These are phyloP conservation scores for Suillus tomentosus DNA, from an alignment of 768 basidiomycete genomes.

Conservation along the genomic window DNA sequence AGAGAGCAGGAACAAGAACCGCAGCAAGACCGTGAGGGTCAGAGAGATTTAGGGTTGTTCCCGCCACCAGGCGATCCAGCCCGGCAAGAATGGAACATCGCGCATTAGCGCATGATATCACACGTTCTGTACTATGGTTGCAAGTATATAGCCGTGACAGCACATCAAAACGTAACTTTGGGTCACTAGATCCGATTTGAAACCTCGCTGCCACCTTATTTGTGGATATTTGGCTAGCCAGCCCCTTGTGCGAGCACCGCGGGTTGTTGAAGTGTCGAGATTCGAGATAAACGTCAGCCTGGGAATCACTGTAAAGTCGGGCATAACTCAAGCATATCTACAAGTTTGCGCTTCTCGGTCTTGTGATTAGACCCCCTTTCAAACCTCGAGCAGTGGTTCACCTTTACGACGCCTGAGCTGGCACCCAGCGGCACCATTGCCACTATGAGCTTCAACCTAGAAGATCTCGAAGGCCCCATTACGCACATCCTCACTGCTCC, in stretches of 20 bases:
- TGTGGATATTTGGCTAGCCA: background rate
- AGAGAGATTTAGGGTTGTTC: conserved; percentile 50
- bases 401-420: conserved; percentile 6
- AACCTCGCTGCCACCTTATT: conserved; percentile 1
- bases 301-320: background rate
- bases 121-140: background rate
- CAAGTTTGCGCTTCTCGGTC: background rate
- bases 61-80: conserved; percentile 66
- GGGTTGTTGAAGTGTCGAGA: conserved; percentile 5
- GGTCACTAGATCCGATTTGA: conserved; percentile 1
- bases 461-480: conserved; percentile 61
- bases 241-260: conserved; percentile 2
- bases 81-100: conserved; percentile 65
- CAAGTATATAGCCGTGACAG: conserved; percentile 2
- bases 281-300: conserved; percentile 8
- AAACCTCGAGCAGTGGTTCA: background rate
- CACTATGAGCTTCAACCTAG: conserved; percentile 55
- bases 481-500: conserved; percentile 73
- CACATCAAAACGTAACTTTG: background rate
- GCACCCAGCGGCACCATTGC: conserved; percentile 5
- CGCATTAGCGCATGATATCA: conserved; percentile 39
- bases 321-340: background rate
- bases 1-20: conserved; percentile 60
- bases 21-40: conserved; percentile 36
- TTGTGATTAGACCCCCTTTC: background rate